A percentile compares a stretch with the other conserved stretches of the same genome.
Evolutionary conservation across 305 asterid species (phyloP).

Genomic region (Fraxinus xanthoxyloides): DNA sequence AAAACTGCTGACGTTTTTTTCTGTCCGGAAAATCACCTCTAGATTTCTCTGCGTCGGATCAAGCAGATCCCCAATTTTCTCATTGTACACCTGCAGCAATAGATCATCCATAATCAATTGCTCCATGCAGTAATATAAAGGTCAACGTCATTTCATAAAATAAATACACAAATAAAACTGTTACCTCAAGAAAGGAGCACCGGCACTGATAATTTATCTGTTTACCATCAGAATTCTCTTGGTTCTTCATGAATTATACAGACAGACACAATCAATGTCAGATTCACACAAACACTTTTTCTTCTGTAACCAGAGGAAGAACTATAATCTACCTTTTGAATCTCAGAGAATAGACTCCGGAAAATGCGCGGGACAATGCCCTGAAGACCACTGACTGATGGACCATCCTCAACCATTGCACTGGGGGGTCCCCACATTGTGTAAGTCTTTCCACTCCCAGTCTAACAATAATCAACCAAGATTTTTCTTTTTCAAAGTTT

Average conservation of each 20-base stretch:
- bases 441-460: constrained; percentile 90
- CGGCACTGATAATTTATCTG: constrained; percentile 81
- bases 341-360: constrained; percentile 69
- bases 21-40: constrained; percentile 47
- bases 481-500: constrained; percentile 2
- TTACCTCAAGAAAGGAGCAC: constrained; percentile 93
- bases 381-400: constrained; percentile 54
- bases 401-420: constrained; percentile 69
- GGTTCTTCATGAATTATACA: constrained; percentile 49
- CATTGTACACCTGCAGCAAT: constrained; percentile 68
- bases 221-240: constrained; percentile 60
- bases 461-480: constrained; percentile 36
- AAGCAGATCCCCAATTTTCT: constrained; percentile 80
- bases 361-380: constrained; percentile 88
- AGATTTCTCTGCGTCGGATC: constrained; percentile 77
- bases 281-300: background rate
- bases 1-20: background rate
- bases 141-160: background rate
- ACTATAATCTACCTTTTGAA: constrained; percentile 53
- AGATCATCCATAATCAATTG: constrained; percentile 12
- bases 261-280: constrained; percentile 11
- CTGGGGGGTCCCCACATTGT: constrained; percentile 98
- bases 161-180: background rate
- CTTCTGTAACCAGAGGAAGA: background rate
- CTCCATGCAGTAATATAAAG: background rate